phyloP scores from a whole-genome alignment of 495 filamentous ascomycete genomes.

The Neurospora sp. region DNA sequence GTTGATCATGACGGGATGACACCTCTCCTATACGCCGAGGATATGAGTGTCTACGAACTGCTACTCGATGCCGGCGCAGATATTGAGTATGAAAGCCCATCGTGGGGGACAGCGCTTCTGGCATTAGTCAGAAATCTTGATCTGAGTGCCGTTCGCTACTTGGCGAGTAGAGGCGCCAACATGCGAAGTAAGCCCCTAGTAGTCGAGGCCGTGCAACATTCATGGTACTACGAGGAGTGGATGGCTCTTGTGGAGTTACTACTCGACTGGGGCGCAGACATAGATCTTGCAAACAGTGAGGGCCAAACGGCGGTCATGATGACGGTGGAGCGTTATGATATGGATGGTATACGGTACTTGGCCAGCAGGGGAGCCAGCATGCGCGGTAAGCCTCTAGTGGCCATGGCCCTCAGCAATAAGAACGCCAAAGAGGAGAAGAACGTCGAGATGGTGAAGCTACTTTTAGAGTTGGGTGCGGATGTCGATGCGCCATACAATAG shows the following conservation, averaged over 20 bases:
- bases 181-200: background rate
- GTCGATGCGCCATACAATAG: background rate
- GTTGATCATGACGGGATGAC: background rate
- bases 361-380: background rate
- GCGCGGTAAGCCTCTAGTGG: background rate
- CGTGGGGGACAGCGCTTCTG: background rate
- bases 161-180: too few relatives aligned
- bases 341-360: background rate
- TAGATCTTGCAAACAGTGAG: background rate
- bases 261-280: background rate
- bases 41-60: background rate
- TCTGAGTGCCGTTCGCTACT: background rate
- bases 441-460: background rate
- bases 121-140: background rate
- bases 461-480: background rate
- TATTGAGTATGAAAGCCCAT: background rate
- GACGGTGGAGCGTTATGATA: background rate
- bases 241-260: too few relatives aligned
- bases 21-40: background rate
- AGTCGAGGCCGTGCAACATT: background rate
- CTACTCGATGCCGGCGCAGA: background rate
- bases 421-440: accelerated
- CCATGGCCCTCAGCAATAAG: background rate
- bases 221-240: too few relatives aligned
- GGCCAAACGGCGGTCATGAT: background rate